phyloP scores from a whole-genome alignment of 495 filamentous ascomycete genomes.

The Venustampulla echinocandica region DNA sequence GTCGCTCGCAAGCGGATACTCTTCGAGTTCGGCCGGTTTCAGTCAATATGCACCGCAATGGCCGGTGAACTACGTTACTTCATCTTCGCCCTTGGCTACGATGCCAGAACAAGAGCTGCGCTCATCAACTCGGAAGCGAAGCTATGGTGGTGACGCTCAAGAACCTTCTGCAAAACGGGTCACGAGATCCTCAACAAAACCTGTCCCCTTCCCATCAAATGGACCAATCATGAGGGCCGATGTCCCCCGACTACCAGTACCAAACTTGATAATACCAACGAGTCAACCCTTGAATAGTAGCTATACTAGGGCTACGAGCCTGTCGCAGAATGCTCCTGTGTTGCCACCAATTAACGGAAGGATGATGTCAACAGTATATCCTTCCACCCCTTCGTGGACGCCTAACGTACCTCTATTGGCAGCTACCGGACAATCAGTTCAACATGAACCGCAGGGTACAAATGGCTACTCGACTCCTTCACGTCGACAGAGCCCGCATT shows the following conservation, averaged over 20 bases:
- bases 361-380: slow-evolving; percentile 56
- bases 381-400: slow-evolving; percentile 23
- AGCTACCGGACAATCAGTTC: slow-evolving; percentile 15
- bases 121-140: slow-evolving; percentile 53
- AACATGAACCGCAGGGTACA: slow-evolving; percentile 1
- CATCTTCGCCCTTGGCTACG: slow-evolving; percentile 44
- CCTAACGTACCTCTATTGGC: slow-evolving; percentile 33
- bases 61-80: slow-evolving; percentile 8
- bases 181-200: slow-evolving; percentile 24
- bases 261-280: slow-evolving; percentile 41
- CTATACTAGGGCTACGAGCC: slow-evolving; percentile 15
- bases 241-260: slow-evolving; percentile 47
- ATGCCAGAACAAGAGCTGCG: slow-evolving; percentile 39
- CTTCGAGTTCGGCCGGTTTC: slow-evolving; percentile 20
- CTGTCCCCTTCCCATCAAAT: slow-evolving; percentile 6
- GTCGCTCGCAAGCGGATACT: slow-evolving; percentile 20
- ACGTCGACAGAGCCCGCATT: slow-evolving; percentile 23
- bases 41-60: slow-evolving; percentile 23
- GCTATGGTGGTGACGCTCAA: slow-evolving; percentile 54
- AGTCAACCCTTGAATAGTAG: slow-evolving; percentile 25
- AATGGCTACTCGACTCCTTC: slow-evolving; percentile 27
- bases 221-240: slow-evolving; percentile 18
- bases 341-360: slow-evolving; percentile 41
- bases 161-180: slow-evolving; percentile 57
- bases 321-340: slow-evolving; percentile 23